A percentile compares a stretch with the other conserved stretches of the same genome.
phyloP scores from a whole-genome alignment of 2,329 filamentous ascomycete species.

The Aspergillus novoparasiticus region DNA sequence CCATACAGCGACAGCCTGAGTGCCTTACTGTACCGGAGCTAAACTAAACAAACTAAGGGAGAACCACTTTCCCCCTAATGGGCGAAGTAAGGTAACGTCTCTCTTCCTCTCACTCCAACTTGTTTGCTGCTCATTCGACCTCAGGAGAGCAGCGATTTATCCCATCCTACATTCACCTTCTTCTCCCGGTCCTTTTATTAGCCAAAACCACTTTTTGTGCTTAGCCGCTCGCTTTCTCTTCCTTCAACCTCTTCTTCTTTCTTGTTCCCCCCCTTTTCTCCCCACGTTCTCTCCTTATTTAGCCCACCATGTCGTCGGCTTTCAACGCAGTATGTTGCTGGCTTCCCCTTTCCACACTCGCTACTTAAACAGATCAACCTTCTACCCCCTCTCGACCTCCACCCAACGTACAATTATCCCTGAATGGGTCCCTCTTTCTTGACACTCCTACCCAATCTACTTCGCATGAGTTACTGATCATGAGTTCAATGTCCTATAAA shows the following conservation, averaged over 20 bases:
- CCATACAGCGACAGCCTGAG: background rate
- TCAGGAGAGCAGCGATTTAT: slow-evolving; percentile 27
- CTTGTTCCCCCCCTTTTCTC: slow-evolving; percentile 16
- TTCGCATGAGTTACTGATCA: slow-evolving; percentile 4
- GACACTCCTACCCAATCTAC: background rate
- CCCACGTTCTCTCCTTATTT: slow-evolving; percentile 26
- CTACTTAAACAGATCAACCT: slow-evolving; percentile 21
- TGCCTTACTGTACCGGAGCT: background rate
- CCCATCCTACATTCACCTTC: slow-evolving; percentile 7
- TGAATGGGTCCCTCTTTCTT: background rate
- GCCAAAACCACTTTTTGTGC: slow-evolving; percentile 16
- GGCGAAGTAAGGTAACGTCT: slow-evolving; percentile 8
- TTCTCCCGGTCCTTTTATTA: slow-evolving; percentile 13
- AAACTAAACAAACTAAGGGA: slow-evolving; percentile 10
- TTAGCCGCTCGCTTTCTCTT: slow-evolving; percentile 25
- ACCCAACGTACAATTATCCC: slow-evolving; percentile 25
- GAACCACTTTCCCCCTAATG: slow-evolving; percentile 7
- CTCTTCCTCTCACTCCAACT: slow-evolving; percentile 11
- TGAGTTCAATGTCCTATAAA: slow-evolving; percentile 18
- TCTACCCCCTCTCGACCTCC: slow-evolving; percentile 12
- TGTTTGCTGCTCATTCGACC: slow-evolving; percentile 7
- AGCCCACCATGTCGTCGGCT: slow-evolving; percentile 55
- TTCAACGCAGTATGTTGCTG: slow-evolving; percentile 54
- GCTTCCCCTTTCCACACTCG: slow-evolving; percentile 26
- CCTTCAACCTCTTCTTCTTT: slow-evolving; percentile 23